A percentile compares a stretch with the other conserved stretches of the same genome.
phyloP scores from a whole-genome alignment of 202 grass and related monocot species.

The Elaeis oleifera region DNA sequence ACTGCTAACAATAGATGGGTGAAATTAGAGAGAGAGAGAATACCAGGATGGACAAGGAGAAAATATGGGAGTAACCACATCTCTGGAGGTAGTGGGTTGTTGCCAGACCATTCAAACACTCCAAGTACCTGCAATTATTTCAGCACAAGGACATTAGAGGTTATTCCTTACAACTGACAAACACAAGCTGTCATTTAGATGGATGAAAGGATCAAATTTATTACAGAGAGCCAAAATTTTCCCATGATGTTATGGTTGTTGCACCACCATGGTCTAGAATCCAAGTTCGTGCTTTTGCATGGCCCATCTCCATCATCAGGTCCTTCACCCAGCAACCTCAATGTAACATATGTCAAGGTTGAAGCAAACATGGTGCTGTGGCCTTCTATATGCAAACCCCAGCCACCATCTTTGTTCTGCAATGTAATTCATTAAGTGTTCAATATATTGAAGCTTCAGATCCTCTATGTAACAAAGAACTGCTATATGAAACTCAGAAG shows the following conservation, averaged over 20 bases:
- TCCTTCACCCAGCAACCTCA: conserved; percentile 83
- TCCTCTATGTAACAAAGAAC: background rate
- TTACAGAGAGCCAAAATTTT: conserved; percentile 89
- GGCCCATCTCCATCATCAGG: conserved; percentile 53
- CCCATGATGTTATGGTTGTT: conserved; percentile 87
- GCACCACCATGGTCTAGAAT: conserved; percentile 80
- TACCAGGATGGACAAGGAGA: conserved; percentile 83
- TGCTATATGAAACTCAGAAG: background rate
- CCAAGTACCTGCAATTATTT: conserved; percentile 66
- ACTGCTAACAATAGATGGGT: background rate
- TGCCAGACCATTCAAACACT: conserved; percentile 96
- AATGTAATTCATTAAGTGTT: conserved; percentile 3
- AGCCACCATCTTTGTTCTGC: conserved; percentile 91
- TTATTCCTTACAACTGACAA: too few species aligned
- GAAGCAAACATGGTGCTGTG: conserved; percentile 96
- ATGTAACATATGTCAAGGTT: conserved; percentile 56
- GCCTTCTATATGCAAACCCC: conserved; percentile 94
- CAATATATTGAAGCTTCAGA: background rate
- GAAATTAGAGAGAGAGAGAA: background rate
- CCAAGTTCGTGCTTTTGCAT: conserved; percentile 83
- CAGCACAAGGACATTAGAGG: conserved; percentile 10
- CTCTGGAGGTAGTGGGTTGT: conserved; percentile 92
- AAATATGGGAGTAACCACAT: conserved; percentile 79
- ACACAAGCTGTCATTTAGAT: background rate
- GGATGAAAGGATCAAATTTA: conserved; percentile 8